Percentiles rank a stretch among this genome's conserved stretches.
These are phyloP conservation scores for Zasmidium angulare DNA, from an alignment of 2,329 filamentous ascomycete species.

Conservation along the genomic window DNA sequence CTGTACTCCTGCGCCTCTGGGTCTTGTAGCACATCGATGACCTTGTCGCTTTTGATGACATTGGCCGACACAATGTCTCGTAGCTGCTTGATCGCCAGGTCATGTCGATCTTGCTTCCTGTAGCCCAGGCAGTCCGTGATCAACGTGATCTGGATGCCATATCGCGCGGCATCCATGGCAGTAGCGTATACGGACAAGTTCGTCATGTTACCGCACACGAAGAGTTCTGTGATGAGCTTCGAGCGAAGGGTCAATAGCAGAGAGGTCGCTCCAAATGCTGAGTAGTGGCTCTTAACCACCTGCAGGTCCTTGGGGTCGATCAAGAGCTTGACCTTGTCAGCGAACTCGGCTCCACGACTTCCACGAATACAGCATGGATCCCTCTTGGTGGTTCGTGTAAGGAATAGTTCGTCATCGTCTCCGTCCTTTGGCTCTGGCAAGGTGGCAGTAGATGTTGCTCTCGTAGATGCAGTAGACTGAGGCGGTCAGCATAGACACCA, in stretches of 20 bases:
- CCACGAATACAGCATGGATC: conserved; percentile 44
- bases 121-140: conserved; percentile 88
- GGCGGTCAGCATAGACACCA: conserved; percentile 4
- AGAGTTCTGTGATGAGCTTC: conserved; percentile 86
- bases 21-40: conserved; percentile 24
- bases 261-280: conserved; percentile 74
- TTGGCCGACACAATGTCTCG: conserved; percentile 73
- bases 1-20: conserved; percentile 12
- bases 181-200: conserved; percentile 91
- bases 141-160: conserved; percentile 83
- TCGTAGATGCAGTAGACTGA: conserved; percentile 1
- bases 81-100: conserved; percentile 68
- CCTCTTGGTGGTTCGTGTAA: conserved; percentile 39
- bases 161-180: conserved; percentile 81
- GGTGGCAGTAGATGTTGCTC: conserved; percentile 4
- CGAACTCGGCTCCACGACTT: conserved; percentile 51
- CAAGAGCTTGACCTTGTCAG: conserved; percentile 49
- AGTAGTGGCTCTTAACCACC: conserved; percentile 76
- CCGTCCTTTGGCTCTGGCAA: conserved; percentile 13
- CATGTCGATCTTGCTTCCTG: conserved; percentile 67
- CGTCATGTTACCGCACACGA: conserved; percentile 80
- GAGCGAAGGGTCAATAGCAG: conserved; percentile 76
- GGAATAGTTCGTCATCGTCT: conserved; percentile 48
- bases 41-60: conserved; percentile 57
- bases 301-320: conserved; percentile 56